Base-by-base conservation (phyloP, 306 rosid genomes). In the Rubus idaeus region DNA sequence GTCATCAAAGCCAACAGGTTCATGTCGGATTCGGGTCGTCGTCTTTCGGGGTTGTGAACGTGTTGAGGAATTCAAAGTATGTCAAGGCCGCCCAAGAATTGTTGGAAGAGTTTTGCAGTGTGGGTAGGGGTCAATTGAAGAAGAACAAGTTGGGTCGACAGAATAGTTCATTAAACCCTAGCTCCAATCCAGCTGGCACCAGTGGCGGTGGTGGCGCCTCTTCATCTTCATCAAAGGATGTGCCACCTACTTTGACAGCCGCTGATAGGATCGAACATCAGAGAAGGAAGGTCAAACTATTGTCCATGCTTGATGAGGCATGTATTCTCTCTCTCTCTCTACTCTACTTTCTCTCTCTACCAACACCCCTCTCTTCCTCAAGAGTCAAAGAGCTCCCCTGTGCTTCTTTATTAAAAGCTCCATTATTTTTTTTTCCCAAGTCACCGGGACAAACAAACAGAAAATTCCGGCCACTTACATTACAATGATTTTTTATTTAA, bases 241-340 rank as follows among this genome's bases (percentile, higher is more conserved):
- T 68, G 14, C 81, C 84, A 76, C 85, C 89, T 17, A 64, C 49
- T 51, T 75, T 92, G 79, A 87, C 97, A 46, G 87, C 96, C 10
- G 85, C 87, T 42, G 97, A 90, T 75, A 90, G 94, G 76, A 90
- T 89, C 73, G 97, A 92, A 76, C 96, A 92, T 86, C 97, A 92
- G 64, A 82, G 97, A 82, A 89, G 94, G 87, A 92, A 92, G 87
- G 96, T 89, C 89, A 92, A 92, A 86, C 89, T 92, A 44, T 77
- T 92, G 63, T 70, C 96, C 74, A 90, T 92, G 94, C 96, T 90
- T 83, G 96, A 92, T 44, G 97, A 92, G 96, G 97, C 86, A 90
- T 85, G 97, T 90, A 75, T 76, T 84, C 80, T 79, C 88, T 83
- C 75, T 84, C 79, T 78, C 77, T 80, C 81, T 63, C 68, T 68